Evolutionary conservation across 148 eudicot genomes (phyloP).

Genomic region (Cornus florida): DNA sequence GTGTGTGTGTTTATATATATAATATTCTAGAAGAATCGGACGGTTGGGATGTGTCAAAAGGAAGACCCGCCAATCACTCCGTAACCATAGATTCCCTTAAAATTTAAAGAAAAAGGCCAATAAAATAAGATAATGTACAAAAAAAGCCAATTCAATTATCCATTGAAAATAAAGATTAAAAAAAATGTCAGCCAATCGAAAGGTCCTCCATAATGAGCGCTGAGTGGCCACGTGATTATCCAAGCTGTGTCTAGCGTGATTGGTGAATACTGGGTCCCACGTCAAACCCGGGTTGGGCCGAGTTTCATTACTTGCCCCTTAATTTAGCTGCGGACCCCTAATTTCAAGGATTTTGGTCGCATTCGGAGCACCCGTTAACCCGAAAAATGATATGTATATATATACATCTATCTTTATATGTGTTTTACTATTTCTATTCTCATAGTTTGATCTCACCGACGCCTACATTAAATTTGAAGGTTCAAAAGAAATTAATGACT

Average conservation of each 20-base stretch:
- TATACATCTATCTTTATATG: no score
- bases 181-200: background rate
- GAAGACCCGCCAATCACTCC: background rate
- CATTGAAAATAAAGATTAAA: background rate
- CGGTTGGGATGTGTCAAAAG: conserved; percentile 3
- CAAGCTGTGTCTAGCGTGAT: background rate
- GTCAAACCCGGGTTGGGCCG: background rate
- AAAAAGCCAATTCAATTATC: background rate
- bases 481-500: no score
- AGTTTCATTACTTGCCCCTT: background rate
- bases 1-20: no score
- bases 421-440: no score
- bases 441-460: no score
- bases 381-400: no score
- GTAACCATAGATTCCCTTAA: background rate
- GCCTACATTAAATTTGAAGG: no score
- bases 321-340: background rate
- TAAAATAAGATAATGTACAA: background rate
- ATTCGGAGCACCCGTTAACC: no score
- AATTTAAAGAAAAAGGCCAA: background rate
- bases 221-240: background rate
- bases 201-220: conserved; percentile 7
- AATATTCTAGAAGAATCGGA: background rate
- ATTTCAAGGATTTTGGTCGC: background rate
- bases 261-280: conserved; percentile 3